These are phyloP conservation scores for Chlorella sp. DNA, from an alignment of 139 green algal genomes.

Conservation along the genomic window DNA sequence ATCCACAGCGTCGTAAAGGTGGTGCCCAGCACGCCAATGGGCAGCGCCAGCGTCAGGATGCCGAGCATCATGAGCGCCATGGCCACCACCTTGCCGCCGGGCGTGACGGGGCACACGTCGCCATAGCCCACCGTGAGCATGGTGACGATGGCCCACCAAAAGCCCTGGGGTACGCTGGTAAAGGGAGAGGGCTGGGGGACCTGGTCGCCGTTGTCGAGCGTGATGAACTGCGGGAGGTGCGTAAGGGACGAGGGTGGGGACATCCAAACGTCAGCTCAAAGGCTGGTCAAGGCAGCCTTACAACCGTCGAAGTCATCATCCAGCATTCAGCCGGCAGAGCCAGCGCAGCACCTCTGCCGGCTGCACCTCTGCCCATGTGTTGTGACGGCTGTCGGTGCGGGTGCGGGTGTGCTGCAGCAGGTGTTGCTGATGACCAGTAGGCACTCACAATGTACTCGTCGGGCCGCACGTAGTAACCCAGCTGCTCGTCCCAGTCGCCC, in stretches of 20 bases:
- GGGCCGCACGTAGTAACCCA: neutral
- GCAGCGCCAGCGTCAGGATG: constrained; percentile 29
- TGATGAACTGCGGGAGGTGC: neutral
- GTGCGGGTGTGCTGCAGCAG: too few relatives aligned
- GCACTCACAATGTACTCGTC: neutral
- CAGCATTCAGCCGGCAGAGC: too few relatives aligned
- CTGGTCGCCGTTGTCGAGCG: neutral
- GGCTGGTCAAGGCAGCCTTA: too few relatives aligned
- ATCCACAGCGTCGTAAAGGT: constrained; percentile 31
- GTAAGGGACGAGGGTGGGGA: too few relatives aligned
- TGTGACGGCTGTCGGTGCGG: too few relatives aligned
- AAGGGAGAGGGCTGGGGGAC: constrained; percentile 4
- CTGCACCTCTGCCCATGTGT: too few relatives aligned
- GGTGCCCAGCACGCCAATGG: constrained; percentile 30
- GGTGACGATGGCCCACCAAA: constrained; percentile 42
- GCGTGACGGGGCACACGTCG: constrained; percentile 24
- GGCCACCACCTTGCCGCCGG: constrained; percentile 19
- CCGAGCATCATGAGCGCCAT: constrained; percentile 23
- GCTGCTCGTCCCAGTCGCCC: constrained; percentile 3
- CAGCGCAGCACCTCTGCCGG: too few relatives aligned
- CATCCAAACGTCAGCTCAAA: too few relatives aligned
- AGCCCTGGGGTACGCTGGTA: constrained; percentile 8
- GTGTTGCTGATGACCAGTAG: too few relatives aligned
- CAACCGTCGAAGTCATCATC: too few relatives aligned
- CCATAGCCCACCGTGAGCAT: constrained; percentile 42